Conservation (phyloP, 441 rosid species). For the Populus hybrid region DNA sequence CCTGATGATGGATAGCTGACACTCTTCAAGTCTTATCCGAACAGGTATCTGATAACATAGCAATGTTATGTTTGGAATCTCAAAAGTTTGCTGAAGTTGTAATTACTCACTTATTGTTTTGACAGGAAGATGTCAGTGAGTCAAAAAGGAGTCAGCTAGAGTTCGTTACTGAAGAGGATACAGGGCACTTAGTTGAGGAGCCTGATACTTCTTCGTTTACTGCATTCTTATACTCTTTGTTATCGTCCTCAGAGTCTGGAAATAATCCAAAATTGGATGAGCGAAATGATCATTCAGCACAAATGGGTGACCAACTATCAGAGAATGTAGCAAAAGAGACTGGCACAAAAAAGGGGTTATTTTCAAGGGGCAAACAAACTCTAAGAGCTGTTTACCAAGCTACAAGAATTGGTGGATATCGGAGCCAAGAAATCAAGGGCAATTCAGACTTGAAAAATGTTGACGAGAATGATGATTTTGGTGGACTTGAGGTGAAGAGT, state of each 20-base stretch:
- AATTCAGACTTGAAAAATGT: conserved; percentile 35
- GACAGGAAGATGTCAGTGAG: conserved; percentile 51
- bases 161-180: conserved; percentile 42
- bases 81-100: background rate
- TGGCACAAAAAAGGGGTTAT: conserved; percentile 50
- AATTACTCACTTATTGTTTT: background rate
- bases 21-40: background rate
- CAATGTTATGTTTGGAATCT: background rate
- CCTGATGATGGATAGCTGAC: background rate
- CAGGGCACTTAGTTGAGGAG: conserved; percentile 44
- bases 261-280: conserved; percentile 38
- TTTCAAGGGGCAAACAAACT: conserved; percentile 74
- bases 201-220: conserved; percentile 96
- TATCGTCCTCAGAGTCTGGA: conserved; percentile 60
- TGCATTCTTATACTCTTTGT: conserved; percentile 80
- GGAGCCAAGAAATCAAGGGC: conserved; percentile 46
- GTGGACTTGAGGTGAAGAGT: conserved; percentile 60
- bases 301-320: conserved; percentile 35
- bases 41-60: background rate
- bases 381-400: conserved; percentile 54
- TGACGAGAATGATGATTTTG: conserved; percentile 33
- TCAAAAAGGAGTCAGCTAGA: conserved; percentile 45
- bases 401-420: conserved; percentile 48
- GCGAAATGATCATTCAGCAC: conserved; percentile 42
- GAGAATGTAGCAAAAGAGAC: conserved; percentile 46